A percentile compares a stretch with the other conserved stretches of the same genome.
phyloP scores from a whole-genome alignment of 1,284 basidiomycete species.

The Boletus smithii region DNA sequence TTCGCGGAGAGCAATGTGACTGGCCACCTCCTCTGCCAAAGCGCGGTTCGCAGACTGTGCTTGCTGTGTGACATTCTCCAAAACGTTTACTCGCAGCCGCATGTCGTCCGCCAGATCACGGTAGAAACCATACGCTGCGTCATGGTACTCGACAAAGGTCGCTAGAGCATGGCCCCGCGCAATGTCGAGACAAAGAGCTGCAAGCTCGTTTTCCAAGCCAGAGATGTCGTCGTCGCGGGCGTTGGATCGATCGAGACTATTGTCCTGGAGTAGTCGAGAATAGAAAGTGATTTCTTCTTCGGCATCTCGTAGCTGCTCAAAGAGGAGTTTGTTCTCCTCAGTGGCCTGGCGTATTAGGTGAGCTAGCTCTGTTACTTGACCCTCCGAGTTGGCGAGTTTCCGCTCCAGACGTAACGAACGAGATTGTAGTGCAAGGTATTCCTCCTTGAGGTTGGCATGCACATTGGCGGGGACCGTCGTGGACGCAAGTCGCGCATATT shows the following conservation, averaged over 20 bases:
- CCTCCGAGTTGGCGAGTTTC: conserved; percentile 64
- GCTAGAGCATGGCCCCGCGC: conserved; percentile 14
- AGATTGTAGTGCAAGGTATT: conserved; percentile 41
- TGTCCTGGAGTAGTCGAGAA: conserved; percentile 21
- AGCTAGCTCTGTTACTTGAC: conserved; percentile 62
- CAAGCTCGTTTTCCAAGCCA: conserved; percentile 21
- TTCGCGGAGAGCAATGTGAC: conserved; percentile 38
- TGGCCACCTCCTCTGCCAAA: conserved; percentile 38
- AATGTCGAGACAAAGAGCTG: conserved; percentile 15
- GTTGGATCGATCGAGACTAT: neutral
- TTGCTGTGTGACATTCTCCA: conserved; percentile 30
- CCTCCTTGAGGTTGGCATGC: conserved; percentile 44
- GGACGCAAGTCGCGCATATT: conserved; percentile 58
- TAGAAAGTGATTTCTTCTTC: conserved; percentile 41
- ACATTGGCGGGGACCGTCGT: conserved; percentile 42
- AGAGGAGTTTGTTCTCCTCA: conserved; percentile 49
- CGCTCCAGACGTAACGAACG: conserved; percentile 55
- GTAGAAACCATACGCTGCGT: conserved; percentile 35
- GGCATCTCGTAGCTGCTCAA: conserved; percentile 40
- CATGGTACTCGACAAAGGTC: conserved; percentile 17
- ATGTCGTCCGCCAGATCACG: conserved; percentile 35
- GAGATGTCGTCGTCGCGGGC: conserved; percentile 1
- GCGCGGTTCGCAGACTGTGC: conserved; percentile 36
- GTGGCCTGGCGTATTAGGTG: conserved; percentile 56
- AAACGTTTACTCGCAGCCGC: conserved; percentile 26